Percentiles rank a stretch among this genome's conserved stretches.
phyloP scores from a whole-genome alignment of 768 basidiomycete genomes.

The Calocybe gangraenosa region DNA sequence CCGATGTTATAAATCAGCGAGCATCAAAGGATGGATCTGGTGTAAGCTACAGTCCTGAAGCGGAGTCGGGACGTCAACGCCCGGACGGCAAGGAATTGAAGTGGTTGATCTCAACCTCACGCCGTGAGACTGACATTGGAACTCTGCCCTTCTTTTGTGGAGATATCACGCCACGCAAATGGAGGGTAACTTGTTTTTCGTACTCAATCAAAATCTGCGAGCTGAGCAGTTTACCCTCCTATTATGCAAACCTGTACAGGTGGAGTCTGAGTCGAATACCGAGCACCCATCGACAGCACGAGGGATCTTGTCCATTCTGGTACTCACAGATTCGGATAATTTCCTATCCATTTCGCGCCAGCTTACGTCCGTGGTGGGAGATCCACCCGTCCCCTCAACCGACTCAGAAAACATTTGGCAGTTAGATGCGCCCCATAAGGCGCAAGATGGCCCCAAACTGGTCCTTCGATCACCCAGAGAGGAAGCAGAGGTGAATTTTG shows the following conservation, averaged over 20 bases:
- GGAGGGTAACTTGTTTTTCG: slow-evolving; percentile 39
- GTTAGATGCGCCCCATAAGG: slow-evolving; percentile 30
- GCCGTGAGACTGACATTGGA: slow-evolving; percentile 20
- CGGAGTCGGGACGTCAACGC: slow-evolving; percentile 50
- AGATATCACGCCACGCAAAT: slow-evolving; percentile 57
- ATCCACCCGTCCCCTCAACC: slow-evolving; percentile 25
- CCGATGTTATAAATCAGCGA: slow-evolving; percentile 52
- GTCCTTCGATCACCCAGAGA: slow-evolving; percentile 31
- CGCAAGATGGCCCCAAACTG: slow-evolving; percentile 19
- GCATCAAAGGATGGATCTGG: slow-evolving; percentile 32
- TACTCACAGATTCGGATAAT: slow-evolving; percentile 30
- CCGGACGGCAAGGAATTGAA: slow-evolving; percentile 51
- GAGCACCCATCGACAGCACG: slow-evolving; percentile 46
- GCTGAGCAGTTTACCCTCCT: no score
- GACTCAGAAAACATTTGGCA: slow-evolving; percentile 33
- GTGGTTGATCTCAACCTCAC: slow-evolving; percentile 53
- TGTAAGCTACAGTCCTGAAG: slow-evolving; percentile 40
- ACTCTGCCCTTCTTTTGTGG: slow-evolving; percentile 70
- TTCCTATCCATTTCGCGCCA: slow-evolving; percentile 31
- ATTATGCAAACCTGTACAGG: slow-evolving; percentile 38
- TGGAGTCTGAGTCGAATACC: slow-evolving; percentile 39
- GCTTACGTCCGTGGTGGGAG: slow-evolving; percentile 47
- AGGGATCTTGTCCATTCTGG: slow-evolving; percentile 46
- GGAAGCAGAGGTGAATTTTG: slow-evolving; percentile 30
- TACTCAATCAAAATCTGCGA: no score